Base-by-base conservation (phyloP, 345 rosid genomes). In the Citrus maxima region DNA sequence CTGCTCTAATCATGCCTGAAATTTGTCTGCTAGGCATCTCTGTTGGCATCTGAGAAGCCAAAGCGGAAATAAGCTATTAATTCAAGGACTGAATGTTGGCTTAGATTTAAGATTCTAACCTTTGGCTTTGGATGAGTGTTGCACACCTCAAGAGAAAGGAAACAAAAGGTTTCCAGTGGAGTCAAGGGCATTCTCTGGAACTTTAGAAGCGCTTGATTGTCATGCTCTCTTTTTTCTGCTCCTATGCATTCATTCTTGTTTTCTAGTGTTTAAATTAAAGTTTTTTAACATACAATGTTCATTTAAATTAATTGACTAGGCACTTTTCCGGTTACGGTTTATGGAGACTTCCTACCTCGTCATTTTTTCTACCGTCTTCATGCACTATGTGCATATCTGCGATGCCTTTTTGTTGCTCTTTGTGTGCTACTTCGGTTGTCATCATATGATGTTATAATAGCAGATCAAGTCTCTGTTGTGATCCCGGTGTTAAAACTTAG, bases 401-500 rank as follows among this genome's bases (percentile, higher is more conserved):
- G 95, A 80, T 92, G 99, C 85, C 81, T 95, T 71, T 91, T 88
- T 82, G 91, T 93, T 80, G 96, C 99, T 37, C 87, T 95, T 49
- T 89, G 92, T 71, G 70, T 93, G 72, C 82, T 95, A 51, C 84
- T 93, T 79, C 68, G 86, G 80, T 95, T 91, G 97, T 88, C 93
- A 66, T 87, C 94, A 5, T 95, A 87, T 70, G 97, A 95, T 77
- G 89, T 95, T 37, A 78, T 93, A 84, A 18, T 93, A 74, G 96
- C 86, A 24, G 98, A 93, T 78, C 97, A 92, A 77, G 98, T 95
- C 63, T 92, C 98, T 66, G 93, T 88, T 60, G 94, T 93, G 76
- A 79, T 93, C 86, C 98, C 99, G 2, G 66, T 91, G 84, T 82
- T 94, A 80, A 93, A 91, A 81, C 89, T 88, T 68, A 93, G 89